Evolutionary conservation across 441 rosid species (phyloP).

Genomic region (Theobroma grandiflorum): DNA sequence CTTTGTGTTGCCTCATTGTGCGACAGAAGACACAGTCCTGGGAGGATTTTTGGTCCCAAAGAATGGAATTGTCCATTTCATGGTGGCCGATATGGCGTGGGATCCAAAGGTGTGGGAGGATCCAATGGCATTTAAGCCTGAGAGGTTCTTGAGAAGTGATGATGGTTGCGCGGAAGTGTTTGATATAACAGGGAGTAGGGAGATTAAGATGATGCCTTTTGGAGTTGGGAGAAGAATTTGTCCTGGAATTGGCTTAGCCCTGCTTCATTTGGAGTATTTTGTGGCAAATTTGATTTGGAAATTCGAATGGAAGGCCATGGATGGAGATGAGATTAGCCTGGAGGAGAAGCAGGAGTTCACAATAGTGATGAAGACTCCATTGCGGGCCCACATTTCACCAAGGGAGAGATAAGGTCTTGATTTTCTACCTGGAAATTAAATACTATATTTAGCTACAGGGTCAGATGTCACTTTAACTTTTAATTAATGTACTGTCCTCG

Average conservation of each 20-base stretch:
- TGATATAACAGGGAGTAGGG: conserved; percentile 34
- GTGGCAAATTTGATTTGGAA: conserved; percentile 30
- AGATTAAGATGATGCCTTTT: conserved; percentile 38
- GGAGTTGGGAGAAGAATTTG: conserved; percentile 38
- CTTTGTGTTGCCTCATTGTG: conserved; percentile 29
- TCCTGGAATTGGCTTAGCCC: conserved; percentile 27
- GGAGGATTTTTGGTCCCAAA: conserved; percentile 41
- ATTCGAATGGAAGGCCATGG: conserved; percentile 29
- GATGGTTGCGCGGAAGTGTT: not conserved
- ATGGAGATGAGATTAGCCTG: conserved; percentile 27
- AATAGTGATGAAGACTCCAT: conserved; percentile 27
- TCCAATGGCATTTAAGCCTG: conserved; percentile 42
- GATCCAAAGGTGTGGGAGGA: conserved; percentile 52
- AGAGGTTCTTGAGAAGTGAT: conserved; percentile 23
- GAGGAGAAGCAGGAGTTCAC: conserved; percentile 28
- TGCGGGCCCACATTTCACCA: conserved; percentile 12
- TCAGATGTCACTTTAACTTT: not conserved
- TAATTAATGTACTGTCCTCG: not conserved
- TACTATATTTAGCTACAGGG: not conserved
- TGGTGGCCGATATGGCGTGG: conserved; percentile 53
- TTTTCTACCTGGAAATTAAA: not conserved
- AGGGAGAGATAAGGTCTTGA: not conserved
- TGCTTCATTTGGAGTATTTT: conserved; percentile 35
- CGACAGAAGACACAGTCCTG: conserved; percentile 29
- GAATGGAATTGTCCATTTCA: conserved; percentile 42